These are phyloP conservation scores for Toxicodendron radicans DNA, from an alignment of 345 rosid genomes.

Conservation along the genomic window DNA sequence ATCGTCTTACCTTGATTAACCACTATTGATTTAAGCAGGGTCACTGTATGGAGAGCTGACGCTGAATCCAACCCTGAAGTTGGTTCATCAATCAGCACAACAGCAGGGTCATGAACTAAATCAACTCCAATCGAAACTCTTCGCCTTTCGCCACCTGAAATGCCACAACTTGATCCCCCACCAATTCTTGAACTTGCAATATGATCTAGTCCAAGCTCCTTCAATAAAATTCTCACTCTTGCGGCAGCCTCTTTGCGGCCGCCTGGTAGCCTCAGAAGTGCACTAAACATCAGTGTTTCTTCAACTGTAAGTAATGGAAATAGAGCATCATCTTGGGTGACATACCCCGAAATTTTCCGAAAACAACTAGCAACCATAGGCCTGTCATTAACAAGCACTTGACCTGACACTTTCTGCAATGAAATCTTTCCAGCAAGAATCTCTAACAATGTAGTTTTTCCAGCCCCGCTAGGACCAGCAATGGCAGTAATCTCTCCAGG, in stretches of 20 bases:
- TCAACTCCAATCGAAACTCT: constrained; percentile 91
- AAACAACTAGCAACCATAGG: constrained; percentile 54
- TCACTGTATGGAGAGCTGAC: constrained; percentile 71
- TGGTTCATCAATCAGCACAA: constrained; percentile 88
- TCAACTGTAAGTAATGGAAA: constrained; percentile 84
- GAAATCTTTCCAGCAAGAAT: constrained; percentile 74
- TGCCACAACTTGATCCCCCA: constrained; percentile 58
- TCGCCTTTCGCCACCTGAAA: constrained; percentile 91
- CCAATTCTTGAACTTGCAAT: constrained; percentile 63
- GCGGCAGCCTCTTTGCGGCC: constrained; percentile 40
- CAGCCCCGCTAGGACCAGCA: constrained; percentile 94
- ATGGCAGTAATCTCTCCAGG: constrained; percentile 70
- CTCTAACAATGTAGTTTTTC: constrained; percentile 85
- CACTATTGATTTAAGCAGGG: constrained; percentile 65
- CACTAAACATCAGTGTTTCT: constrained; percentile 83
- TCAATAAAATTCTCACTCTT: constrained; percentile 59
- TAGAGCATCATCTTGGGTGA: constrained; percentile 82
- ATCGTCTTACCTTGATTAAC: constrained; percentile 78
- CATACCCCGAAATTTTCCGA: constrained; percentile 72
- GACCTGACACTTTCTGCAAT: constrained; percentile 44
- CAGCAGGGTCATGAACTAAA: constrained; percentile 85
- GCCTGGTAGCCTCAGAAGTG: constrained; percentile 67
- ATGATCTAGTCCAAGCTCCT: constrained; percentile 72
- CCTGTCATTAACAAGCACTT: constrained; percentile 61
- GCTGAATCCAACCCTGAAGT: constrained; percentile 94